Evolutionary conservation across 768 basidiomycete genomes (phyloP), one percentile per base, ranked within the genome.

Genomic region (Coprinopsis marcescibilis): DNA sequence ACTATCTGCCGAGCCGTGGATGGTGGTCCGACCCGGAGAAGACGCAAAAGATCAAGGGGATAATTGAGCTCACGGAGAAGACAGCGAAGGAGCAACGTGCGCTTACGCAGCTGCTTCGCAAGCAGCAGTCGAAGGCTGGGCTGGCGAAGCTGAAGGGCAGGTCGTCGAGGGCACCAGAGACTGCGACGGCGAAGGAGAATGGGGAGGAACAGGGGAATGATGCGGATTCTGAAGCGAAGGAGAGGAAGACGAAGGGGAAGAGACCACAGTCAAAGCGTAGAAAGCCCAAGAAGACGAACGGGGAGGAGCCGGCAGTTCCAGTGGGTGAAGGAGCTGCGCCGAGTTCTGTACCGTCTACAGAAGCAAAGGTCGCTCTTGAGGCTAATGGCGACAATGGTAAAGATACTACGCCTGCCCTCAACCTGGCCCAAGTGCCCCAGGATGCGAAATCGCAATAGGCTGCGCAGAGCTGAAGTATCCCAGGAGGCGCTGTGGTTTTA

Each of bases 21-120:
- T 79, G 76, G 76, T 80, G 76, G 77, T 59, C 53, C 3, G 56
- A 53, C 38, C 44, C 48, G 4, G 59, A 60, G 35, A 52, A 64
- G 51, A 55, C 57, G n/a, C 60, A 49, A 12, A 59, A 61, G 32
- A 61, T 62, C 45, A 63, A 59, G 53, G 48, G 46, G 1, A 57
- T 65, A 21, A 44, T 65, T 14, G 60, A 59, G 23, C 48, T 61
- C 10, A 59, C 60, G 0, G 61, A 61, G 43, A 53, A 48, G 49
- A 37, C 43, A 17, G 41, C 36, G 4, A 53, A 45, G 33, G 52
- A 50, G 42, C 39, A 34, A 12, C 45, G 49, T n/a, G 20, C 44
- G 27, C 19, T 44, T 33, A 43, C 26, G 3, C 32, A 32, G 8
- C 23, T 30, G 3, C 13, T 46, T 3, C 42, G 35, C 10, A 17